These are phyloP conservation scores for Polytrichum commune DNA, from an alignment of 225 moss, liverwort and hornwort species.

Conservation along the genomic window DNA sequence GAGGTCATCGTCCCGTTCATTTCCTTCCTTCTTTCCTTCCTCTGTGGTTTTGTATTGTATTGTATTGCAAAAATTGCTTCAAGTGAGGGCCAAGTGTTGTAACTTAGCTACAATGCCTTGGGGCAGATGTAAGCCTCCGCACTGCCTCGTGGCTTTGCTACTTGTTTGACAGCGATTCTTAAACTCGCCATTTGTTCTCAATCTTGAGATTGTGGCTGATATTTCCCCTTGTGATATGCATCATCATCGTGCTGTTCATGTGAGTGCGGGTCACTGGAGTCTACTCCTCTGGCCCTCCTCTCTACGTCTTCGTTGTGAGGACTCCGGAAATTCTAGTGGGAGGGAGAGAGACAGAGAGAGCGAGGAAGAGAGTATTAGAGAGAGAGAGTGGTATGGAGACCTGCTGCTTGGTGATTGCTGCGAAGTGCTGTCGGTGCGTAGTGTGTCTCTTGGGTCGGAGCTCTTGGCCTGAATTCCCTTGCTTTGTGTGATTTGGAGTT, in stretches of 20 bases:
- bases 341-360: not conserved
- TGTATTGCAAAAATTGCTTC: too few species aligned
- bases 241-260: not conserved
- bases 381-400: too few species aligned
- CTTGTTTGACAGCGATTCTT: not conserved
- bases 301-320: not conserved
- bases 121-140: too few species aligned
- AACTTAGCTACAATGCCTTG: too few species aligned
- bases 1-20: too few species aligned
- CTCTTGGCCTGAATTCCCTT: not conserved
- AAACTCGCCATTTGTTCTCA: not conserved
- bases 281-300: not conserved
- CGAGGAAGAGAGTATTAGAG: not conserved
- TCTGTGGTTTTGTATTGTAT: too few species aligned
- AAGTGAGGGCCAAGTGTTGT: too few species aligned
- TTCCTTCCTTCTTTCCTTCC: too few species aligned
- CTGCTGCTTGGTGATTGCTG: not conserved
- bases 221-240: not conserved
- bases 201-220: not conserved
- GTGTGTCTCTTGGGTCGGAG: not conserved
- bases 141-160: not conserved
- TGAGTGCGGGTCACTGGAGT: not conserved
- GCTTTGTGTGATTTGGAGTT: not conserved
- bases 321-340: not conserved
- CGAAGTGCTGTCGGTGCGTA: not conserved